phyloP scores from a whole-genome alignment of 495 filamentous ascomycete genomes.

The Penicillium alfredii region DNA sequence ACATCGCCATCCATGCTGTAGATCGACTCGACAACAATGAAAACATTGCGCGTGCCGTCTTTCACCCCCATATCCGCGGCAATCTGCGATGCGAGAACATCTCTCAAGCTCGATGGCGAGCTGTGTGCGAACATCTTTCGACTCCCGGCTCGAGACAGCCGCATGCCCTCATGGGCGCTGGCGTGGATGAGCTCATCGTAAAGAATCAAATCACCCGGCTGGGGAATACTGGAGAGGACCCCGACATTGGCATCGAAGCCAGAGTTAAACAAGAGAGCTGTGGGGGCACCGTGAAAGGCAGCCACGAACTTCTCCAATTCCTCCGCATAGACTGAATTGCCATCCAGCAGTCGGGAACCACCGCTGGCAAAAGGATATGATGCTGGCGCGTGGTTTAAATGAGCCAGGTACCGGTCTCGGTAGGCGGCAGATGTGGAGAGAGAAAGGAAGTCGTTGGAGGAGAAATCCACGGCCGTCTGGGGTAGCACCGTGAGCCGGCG shows the following conservation, averaged over 20 bases:
- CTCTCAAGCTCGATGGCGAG: slow-evolving; percentile 37
- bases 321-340: slow-evolving; percentile 62
- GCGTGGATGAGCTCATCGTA: slow-evolving; percentile 75
- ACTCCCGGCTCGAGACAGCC: slow-evolving; percentile 49
- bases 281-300: slow-evolving; percentile 55
- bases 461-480: slow-evolving; percentile 35
- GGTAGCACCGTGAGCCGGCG: slow-evolving; percentile 39
- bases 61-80: slow-evolving; percentile 23
- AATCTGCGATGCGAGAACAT: slow-evolving; percentile 34
- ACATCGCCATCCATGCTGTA: slow-evolving; percentile 86
- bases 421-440: slow-evolving; percentile 32
- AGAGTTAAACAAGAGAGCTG: slow-evolving; percentile 69
- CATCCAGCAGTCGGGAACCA: slow-evolving; percentile 48
- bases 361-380: slow-evolving; percentile 35
- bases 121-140: slow-evolving; percentile 58
- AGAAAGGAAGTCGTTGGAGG: slow-evolving; percentile 45
- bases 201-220: slow-evolving; percentile 61
- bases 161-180: slow-evolving; percentile 73
- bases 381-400: slow-evolving; percentile 28
- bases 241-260: slow-evolving; percentile 74
- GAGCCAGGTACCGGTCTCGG: slow-evolving; percentile 24
- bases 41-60: slow-evolving; percentile 37
- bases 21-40: slow-evolving; percentile 67
- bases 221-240: slow-evolving; percentile 60
- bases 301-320: slow-evolving; percentile 59